Conservation (phyloP, 441 rosid genomes). For the Capsella rubella region DNA sequence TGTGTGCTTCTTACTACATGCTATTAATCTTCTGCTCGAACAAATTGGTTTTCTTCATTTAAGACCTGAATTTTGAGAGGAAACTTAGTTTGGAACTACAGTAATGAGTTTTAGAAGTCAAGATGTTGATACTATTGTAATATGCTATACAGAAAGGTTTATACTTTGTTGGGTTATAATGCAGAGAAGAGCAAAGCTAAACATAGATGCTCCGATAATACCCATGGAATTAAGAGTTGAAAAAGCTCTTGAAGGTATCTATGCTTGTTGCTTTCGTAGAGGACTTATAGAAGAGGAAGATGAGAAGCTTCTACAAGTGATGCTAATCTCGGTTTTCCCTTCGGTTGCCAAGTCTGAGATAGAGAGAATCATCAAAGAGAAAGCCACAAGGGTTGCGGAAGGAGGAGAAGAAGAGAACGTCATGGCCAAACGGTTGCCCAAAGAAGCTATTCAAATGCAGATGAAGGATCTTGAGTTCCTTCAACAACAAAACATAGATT, state of each 20-base stretch:
- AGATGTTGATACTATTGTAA: too few species aligned
- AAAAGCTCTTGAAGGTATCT: slow-evolving; percentile 90
- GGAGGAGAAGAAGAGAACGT: slow-evolving; percentile 52
- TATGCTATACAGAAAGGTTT: slow-evolving; percentile 17
- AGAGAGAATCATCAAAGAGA: slow-evolving; percentile 64
- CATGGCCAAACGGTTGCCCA: slow-evolving; percentile 61
- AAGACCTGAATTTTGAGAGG: not conserved
- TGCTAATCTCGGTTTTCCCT: slow-evolving; percentile 79
- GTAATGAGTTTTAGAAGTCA: slow-evolving; percentile 18
- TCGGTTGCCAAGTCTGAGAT: slow-evolving; percentile 60
- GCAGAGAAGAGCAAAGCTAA: slow-evolving; percentile 83
- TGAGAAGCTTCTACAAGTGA: slow-evolving; percentile 59
- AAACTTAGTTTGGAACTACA: not conserved
- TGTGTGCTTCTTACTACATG: not conserved
- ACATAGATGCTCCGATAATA: slow-evolving; percentile 59
- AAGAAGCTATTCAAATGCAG: slow-evolving; percentile 82
- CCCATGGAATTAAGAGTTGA: slow-evolving; percentile 79
- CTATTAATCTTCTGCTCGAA: not conserved
- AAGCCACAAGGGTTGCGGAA: slow-evolving; percentile 69
- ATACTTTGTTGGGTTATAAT: slow-evolving; percentile 21
- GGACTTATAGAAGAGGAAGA: slow-evolving; percentile 83
- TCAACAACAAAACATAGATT: slow-evolving; percentile 67
- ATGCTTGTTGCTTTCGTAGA: slow-evolving; percentile 76
- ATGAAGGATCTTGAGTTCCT: slow-evolving; percentile 97
- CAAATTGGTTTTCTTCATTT: not conserved